phyloP scores from a whole-genome alignment of 2,329 filamentous ascomycete genomes.

The Hansfordia pulvinata region DNA sequence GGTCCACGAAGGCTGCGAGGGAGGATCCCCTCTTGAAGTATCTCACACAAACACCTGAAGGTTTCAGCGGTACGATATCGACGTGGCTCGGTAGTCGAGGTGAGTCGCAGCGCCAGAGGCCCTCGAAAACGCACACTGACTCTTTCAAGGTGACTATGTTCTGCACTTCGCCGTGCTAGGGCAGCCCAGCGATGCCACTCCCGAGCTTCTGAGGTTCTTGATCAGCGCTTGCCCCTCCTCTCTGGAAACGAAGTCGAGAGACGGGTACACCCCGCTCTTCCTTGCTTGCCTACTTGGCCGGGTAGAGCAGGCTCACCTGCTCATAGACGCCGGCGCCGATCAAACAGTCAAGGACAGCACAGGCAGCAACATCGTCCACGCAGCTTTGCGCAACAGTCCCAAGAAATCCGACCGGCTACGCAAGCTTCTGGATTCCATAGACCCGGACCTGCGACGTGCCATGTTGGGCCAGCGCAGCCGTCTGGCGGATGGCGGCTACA shows the following conservation, averaged over 20 bases:
- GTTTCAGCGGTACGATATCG: slow-evolving; percentile 48
- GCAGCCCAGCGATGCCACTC: slow-evolving; percentile 22
- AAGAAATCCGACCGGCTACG: slow-evolving; percentile 20
- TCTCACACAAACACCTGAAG: slow-evolving; percentile 43
- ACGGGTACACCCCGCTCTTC: slow-evolving; percentile 53
- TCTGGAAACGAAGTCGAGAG: slow-evolving; percentile 45
- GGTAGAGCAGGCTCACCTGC: slow-evolving; percentile 38
- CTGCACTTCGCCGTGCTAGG: slow-evolving; percentile 53
- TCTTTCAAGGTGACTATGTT: slow-evolving; percentile 38
- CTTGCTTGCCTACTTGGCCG: slow-evolving; percentile 47
- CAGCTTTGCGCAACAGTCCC: slow-evolving; percentile 24
- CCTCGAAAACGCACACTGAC: not conserved
- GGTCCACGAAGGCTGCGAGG: slow-evolving; percentile 39
- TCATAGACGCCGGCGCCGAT: slow-evolving; percentile 58
- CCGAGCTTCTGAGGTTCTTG: slow-evolving; percentile 51
- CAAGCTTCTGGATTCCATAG: slow-evolving; percentile 42
- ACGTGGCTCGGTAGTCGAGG: slow-evolving; percentile 49
- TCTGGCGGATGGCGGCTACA: slow-evolving; percentile 36
- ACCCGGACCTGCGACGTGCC: slow-evolving; percentile 37
- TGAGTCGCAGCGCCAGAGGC: slow-evolving; percentile 21
- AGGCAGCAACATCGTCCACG: slow-evolving; percentile 58
- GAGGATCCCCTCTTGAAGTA: slow-evolving; percentile 49
- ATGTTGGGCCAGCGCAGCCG: slow-evolving; percentile 46
- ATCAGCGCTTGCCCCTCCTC: slow-evolving; percentile 45
- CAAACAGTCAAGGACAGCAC: slow-evolving; percentile 46